A percentile compares a stretch with the other conserved stretches of the same genome.
Evolutionary conservation across 768 basidiomycete genomes (phyloP).

Genomic region (Lentinula boryana): DNA sequence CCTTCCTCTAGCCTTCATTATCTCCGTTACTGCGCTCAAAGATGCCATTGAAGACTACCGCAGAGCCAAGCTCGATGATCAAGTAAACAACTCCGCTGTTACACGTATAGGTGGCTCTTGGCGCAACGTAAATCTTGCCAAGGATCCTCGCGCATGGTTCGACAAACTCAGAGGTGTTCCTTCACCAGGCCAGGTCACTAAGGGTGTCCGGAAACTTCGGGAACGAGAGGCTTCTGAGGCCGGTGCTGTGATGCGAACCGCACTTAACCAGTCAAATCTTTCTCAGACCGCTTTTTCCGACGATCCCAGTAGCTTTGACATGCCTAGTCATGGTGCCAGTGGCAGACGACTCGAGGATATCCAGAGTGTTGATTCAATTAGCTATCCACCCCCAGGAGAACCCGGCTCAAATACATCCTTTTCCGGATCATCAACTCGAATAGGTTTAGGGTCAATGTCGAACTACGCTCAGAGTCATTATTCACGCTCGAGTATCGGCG

Average conservation of each 20-base stretch:
- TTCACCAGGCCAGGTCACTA: constrained; percentile 68
- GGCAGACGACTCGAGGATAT: constrained; percentile 61
- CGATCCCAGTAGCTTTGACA: constrained; percentile 34
- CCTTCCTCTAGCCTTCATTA: constrained; percentile 82
- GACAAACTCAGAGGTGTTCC: constrained; percentile 70
- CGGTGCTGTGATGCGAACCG: constrained; percentile 54
- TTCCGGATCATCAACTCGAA: constrained; percentile 25
- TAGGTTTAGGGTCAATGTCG: constrained; percentile 33
- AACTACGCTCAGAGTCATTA: constrained; percentile 44
- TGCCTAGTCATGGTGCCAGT: constrained; percentile 34
- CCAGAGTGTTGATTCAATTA: constrained; percentile 59
- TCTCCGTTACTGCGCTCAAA: constrained; percentile 87
- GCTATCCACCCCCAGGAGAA: constrained; percentile 48
- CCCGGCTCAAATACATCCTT: constrained; percentile 30
- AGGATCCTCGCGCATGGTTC: constrained; percentile 69
- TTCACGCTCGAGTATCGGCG: constrained; percentile 56
- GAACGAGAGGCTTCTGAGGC: constrained; percentile 67
- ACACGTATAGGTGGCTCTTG: constrained; percentile 81
- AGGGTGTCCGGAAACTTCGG: constrained; percentile 80
- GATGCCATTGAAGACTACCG: constrained; percentile 96
- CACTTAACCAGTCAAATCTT: constrained; percentile 42
- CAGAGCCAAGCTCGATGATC: constrained; percentile 80
- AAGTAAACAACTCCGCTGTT: constrained; percentile 91
- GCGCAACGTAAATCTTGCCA: constrained; percentile 85
- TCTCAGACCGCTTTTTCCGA: constrained; percentile 7